Percentiles rank a stretch among this genome's conserved stretches.
Evolutionary conservation across 2,329 filamentous ascomycete genomes (phyloP).

Genomic region (Neoarthrinium moseri): DNA sequence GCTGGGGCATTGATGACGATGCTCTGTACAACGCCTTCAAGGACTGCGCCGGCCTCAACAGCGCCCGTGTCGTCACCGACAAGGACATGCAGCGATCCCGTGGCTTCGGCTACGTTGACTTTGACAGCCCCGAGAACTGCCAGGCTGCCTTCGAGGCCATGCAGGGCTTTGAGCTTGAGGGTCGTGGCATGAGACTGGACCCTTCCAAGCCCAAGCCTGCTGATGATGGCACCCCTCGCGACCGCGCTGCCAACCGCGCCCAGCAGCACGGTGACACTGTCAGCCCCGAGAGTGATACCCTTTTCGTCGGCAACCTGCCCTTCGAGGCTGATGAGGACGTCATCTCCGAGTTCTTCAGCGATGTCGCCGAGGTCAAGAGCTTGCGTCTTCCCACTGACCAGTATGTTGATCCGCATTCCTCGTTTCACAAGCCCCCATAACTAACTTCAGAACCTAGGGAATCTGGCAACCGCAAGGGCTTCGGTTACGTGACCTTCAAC

Average conservation of each 20-base stretch:
- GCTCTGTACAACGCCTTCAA: slow-evolving; percentile 80
- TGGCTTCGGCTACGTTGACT: slow-evolving; percentile 94
- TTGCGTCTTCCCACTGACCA: slow-evolving; percentile 86
- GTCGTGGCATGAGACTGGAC: slow-evolving; percentile 75
- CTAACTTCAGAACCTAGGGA: slow-evolving; percentile 55
- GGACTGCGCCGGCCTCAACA: slow-evolving; percentile 69
- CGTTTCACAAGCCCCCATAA: neutral
- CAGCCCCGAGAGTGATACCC: slow-evolving; percentile 79
- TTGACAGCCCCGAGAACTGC: slow-evolving; percentile 64
- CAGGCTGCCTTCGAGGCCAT: slow-evolving; percentile 72
- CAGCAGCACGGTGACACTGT: slow-evolving; percentile 74
- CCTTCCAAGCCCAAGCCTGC: slow-evolving; percentile 68
- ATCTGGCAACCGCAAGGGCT: slow-evolving; percentile 82
- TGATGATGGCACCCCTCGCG: slow-evolving; percentile 47
- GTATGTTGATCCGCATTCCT: slow-evolving; percentile 38
- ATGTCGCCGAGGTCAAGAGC: slow-evolving; percentile 69
- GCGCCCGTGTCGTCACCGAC: slow-evolving; percentile 81
- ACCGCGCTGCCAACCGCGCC: slow-evolving; percentile 63
- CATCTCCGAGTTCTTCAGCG: slow-evolving; percentile 71
- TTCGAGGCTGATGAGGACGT: slow-evolving; percentile 79
- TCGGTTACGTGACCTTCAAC: slow-evolving; percentile 84
- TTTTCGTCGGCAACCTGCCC: slow-evolving; percentile 89
- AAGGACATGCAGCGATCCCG: slow-evolving; percentile 79
- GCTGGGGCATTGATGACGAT: slow-evolving; percentile 87
- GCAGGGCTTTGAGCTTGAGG: slow-evolving; percentile 72